Percentiles rank a stretch among this genome's conserved stretches.
Conservation (phyloP, 805 yeast species). For the Geotrichum ghanense region DNA sequence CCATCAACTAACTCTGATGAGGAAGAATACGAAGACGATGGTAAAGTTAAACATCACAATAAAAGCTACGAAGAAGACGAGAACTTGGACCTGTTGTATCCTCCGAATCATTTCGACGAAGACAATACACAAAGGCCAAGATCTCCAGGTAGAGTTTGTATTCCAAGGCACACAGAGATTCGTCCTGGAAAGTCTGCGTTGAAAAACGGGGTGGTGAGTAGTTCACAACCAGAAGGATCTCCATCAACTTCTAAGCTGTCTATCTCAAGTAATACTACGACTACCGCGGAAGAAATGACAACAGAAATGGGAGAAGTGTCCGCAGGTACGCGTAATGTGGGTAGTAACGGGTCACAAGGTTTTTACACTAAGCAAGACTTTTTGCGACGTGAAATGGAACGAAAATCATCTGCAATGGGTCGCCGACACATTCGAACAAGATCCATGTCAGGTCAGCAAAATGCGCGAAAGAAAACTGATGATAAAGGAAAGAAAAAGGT, state of each 20-base stretch:
- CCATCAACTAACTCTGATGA: constrained; percentile 1
- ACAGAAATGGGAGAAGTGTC: too few relatives aligned
- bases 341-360: neutral
- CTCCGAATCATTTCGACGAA: too few relatives aligned
- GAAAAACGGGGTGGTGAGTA: neutral
- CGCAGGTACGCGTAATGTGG: too few relatives aligned
- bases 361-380: neutral
- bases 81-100: too few relatives aligned
- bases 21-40: neutral
- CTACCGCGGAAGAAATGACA: too few relatives aligned
- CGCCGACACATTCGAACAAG: neutral
- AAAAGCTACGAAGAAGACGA: too few relatives aligned
- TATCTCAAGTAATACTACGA: too few relatives aligned
- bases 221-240: too few relatives aligned
- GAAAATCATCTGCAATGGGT: neutral
- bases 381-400: neutral
- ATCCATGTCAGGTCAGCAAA: neutral
- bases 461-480: neutral
- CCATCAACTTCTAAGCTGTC: too few relatives aligned
- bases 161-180: neutral
- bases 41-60: neutral
- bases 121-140: neutral
- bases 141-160: neutral
- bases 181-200: neutral
- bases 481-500: neutral